Evolutionary conservation across 305 asterid species (phyloP), one percentile per base, ranked within the genome.

Genomic region (Solanum chacoense): DNA sequence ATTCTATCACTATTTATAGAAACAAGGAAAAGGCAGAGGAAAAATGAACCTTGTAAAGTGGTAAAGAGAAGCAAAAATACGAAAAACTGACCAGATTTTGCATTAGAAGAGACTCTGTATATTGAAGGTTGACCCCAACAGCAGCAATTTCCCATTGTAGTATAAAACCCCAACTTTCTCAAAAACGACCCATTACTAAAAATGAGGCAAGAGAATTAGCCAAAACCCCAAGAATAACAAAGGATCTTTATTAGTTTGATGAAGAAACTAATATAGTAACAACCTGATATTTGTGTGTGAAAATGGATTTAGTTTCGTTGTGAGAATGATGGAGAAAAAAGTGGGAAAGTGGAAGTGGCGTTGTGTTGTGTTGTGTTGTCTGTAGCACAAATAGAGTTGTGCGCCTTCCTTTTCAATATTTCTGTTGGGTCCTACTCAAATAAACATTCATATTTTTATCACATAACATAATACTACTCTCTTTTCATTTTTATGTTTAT

Each of bases 91-190:
- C 99, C 98, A 88, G 96, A 91, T 91, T 96, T 96, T 37, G 96
- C 90, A 89, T 93, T 95, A 90, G 95, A 93, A 34, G 94, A 93
- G 4, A 94, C 94, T 88, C 93, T 93, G 94, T 91, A 91, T 71
- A 87, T 88, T 67, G 95, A 91, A 84, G 94, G 92, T 42, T 91
- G 92, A 92, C 94, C 90, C 38, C 91, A 89, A 92, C 94, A 93
- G 91, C 93, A 94, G 89, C 97, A 94, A 91, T 95, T 96, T 34
- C 98, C 99, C 99, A 96, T 96, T 87, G 59, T 74, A 88, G 73
- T 42, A 65, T 59, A 89, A 59, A 79, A 59, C 38, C 85, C 86
- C 91, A 90, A 90, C 89, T 84, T 76, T 24, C 40, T 87, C 83
- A 90, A 89, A 32, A 59, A 37, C 67, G 12, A 88, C 37, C 88